Percentiles rank a stretch among this genome's conserved stretches.
phyloP scores from a whole-genome alignment of 768 basidiomycete species.

The Pisolithus marmoratus region DNA sequence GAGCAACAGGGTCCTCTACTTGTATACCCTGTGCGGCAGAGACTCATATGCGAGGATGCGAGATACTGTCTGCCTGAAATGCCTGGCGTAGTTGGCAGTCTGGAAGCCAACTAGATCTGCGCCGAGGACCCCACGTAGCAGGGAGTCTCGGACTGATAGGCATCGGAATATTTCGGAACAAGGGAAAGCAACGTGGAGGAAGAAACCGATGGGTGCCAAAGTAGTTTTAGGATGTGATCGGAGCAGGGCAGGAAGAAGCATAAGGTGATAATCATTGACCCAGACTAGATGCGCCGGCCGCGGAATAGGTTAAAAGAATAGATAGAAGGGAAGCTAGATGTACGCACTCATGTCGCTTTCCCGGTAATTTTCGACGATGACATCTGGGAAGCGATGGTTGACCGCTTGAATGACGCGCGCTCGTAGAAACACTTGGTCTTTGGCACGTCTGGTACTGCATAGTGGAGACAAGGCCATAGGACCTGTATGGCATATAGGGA shows the following conservation, averaged over 20 bases:
- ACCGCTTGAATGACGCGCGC: conserved; percentile 74
- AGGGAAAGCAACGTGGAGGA: conserved; percentile 96
- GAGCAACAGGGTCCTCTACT: conserved; percentile 30
- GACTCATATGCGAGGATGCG: conserved; percentile 78
- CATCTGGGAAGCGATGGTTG: conserved; percentile 93
- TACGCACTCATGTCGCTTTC: conserved; percentile 77
- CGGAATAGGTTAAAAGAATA: not conserved
- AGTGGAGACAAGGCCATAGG: conserved; percentile 84
- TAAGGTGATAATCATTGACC: conserved; percentile 96
- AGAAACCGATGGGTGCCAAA: conserved; percentile 62
- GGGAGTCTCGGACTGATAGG: conserved; percentile 67
- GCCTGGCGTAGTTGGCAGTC: conserved; percentile 75
- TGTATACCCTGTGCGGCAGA: conserved; percentile 76
- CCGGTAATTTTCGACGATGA: conserved; percentile 75
- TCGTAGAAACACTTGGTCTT: conserved; percentile 81
- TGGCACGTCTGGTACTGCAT: conserved; percentile 81
- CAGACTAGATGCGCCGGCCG: conserved; percentile 38
- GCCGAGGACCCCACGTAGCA: conserved; percentile 87
- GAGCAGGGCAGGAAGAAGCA: conserved; percentile 80
- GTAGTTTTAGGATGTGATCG: conserved; percentile 51
- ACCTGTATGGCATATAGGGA: conserved; percentile 34
- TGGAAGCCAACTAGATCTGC: conserved; percentile 94
- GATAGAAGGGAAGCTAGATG: not conserved
- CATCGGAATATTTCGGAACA: conserved; percentile 94
- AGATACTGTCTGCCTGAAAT: conserved; percentile 80